These are phyloP conservation scores for Berkeleyomyces rouxiae DNA, from an alignment of 2,329 filamentous ascomycete species.

Conservation along the genomic window DNA sequence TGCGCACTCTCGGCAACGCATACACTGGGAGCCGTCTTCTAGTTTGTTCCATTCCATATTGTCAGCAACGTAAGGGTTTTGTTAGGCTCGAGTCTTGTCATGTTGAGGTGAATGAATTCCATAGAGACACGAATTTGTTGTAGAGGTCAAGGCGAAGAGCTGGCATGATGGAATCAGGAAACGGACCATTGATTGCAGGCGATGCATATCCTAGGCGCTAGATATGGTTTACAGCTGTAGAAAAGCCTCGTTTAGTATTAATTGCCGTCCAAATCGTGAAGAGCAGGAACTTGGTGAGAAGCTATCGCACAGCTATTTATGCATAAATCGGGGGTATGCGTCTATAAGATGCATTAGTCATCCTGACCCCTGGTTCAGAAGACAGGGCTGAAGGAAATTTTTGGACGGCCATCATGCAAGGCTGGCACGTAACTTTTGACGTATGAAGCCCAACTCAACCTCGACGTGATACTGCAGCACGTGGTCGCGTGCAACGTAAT, in stretches of 20 bases:
- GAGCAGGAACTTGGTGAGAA: not conserved
- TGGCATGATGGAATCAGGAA: no score
- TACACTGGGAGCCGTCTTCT: not conserved
- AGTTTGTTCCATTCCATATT: not conserved
- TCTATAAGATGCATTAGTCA: not conserved
- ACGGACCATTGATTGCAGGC: no score
- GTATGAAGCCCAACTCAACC: constrained; percentile 7
- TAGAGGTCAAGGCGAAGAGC: no score
- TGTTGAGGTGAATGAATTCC: not conserved
- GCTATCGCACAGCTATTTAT: not conserved
- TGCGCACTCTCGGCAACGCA: no score
- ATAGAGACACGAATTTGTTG: not conserved
- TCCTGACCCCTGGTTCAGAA: not conserved
- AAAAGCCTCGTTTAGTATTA: not conserved
- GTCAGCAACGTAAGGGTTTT: not conserved
- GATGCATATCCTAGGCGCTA: no score
- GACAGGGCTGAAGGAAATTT: constrained; percentile 14
- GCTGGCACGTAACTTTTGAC: constrained; percentile 6
- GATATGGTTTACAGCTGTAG: no score
- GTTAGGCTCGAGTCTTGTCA: not conserved
- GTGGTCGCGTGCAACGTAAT: constrained; percentile 10
- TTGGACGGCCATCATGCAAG: constrained; percentile 13
- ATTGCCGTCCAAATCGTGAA: not conserved
- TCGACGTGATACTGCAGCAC: constrained; percentile 12
- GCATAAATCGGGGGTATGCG: not conserved